Conservation (phyloP, 148 eudicot species). For the Mesembryanthemum crystallinum region DNA sequence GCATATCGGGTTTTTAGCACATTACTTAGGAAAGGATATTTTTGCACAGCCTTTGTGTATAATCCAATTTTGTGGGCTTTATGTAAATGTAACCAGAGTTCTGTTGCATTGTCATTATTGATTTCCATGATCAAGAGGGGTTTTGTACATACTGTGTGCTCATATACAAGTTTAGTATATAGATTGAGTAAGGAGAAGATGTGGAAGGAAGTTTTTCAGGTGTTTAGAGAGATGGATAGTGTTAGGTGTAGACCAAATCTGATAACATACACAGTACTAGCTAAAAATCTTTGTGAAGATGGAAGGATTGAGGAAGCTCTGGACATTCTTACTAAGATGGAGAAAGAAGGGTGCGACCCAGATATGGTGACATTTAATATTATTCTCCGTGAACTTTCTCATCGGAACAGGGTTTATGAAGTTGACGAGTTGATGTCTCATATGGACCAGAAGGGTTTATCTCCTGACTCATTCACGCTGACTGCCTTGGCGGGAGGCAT, state of each 20-base stretch:
- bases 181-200: conserved; percentile 44
- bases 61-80: conserved; percentile 66
- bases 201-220: conserved; percentile 38
- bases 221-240: conserved; percentile 46
- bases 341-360: conserved; percentile 43
- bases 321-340: conserved; percentile 46
- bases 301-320: conserved; percentile 49
- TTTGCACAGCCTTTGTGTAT: conserved; percentile 34
- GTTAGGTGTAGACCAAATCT: conserved; percentile 44
- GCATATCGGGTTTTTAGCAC: conserved; percentile 39
- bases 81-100: conserved; percentile 41
- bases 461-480: conserved; percentile 45
- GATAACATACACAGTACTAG: conserved; percentile 43
- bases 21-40: conserved; percentile 34
- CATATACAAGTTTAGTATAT: conserved; percentile 62
- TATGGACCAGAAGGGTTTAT: conserved; percentile 40
- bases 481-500: conserved; percentile 65
- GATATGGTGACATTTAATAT: conserved; percentile 53
- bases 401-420: conserved; percentile 32
- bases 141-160: conserved; percentile 37
- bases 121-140: conserved; percentile 54
- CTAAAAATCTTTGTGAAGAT: conserved; percentile 54
- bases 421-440: conserved; percentile 26
- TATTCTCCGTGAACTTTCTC: conserved; percentile 48
- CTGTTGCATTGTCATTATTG: conserved; percentile 41